phyloP scores from a whole-genome alignment of 2,329 filamentous ascomycete species.

The Ascochyta koolunga region DNA sequence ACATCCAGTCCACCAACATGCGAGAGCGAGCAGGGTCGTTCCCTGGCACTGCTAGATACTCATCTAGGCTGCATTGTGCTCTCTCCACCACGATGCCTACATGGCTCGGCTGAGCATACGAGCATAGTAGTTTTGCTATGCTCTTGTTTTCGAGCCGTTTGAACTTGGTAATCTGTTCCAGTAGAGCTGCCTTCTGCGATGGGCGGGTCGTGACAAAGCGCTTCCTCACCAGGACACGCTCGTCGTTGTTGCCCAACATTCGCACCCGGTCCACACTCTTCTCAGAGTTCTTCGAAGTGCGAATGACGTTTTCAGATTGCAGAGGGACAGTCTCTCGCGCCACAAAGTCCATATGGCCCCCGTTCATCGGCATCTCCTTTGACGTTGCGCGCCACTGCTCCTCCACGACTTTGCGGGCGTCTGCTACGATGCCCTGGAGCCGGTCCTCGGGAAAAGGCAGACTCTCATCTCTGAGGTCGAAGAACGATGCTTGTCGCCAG shows the following conservation, averaged over 20 bases:
- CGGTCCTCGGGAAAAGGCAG: conserved; percentile 47
- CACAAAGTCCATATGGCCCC: conserved; percentile 46
- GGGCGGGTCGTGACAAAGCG: conserved; percentile 44
- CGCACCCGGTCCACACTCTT: conserved; percentile 47
- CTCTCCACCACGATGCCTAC: conserved; percentile 43
- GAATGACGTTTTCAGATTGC: conserved; percentile 39
- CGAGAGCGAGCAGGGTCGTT: conserved; percentile 41
- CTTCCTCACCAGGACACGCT: conserved; percentile 46
- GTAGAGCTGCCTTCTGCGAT: conserved; percentile 42
- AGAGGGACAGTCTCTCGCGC: conserved; percentile 47
- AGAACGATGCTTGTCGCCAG: conserved; percentile 47
- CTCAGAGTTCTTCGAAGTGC: conserved; percentile 40
- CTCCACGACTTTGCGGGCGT: conserved; percentile 47
- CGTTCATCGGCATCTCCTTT: conserved; percentile 47
- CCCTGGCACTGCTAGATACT: conserved; percentile 42
- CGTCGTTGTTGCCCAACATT: conserved; percentile 42
- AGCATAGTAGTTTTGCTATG: conserved; percentile 46
- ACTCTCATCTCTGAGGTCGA: conserved; percentile 47
- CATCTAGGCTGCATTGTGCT: conserved; percentile 47
- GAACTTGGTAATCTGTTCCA: conserved; percentile 48
- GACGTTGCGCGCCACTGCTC: conserved; percentile 50
- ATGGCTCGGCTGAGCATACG: conserved; percentile 47
- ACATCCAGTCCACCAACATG: conserved; percentile 49
- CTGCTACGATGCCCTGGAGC: conserved; percentile 46
- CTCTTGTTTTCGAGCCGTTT: conserved; percentile 48